Evolutionary conservation across 2,329 filamentous ascomycete genomes (phyloP).

Genomic region (Fusarium continuum): DNA sequence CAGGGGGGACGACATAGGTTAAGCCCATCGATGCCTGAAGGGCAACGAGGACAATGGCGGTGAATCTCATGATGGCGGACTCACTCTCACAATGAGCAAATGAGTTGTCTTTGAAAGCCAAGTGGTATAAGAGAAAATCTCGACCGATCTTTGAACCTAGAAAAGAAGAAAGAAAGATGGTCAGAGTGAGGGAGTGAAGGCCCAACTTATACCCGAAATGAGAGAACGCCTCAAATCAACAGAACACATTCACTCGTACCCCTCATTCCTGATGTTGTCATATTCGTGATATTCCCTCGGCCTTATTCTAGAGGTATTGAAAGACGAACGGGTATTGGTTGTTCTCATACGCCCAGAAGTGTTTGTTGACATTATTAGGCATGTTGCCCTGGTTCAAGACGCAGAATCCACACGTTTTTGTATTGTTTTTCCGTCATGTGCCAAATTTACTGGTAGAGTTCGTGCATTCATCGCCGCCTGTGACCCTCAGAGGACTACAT

Average conservation of each 20-base stretch:
- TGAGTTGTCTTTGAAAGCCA: not conserved
- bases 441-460: not conserved
- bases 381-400: not conserved
- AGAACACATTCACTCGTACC: not conserved
- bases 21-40: constrained; percentile 15
- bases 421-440: too few relatives aligned
- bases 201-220: constrained; percentile 1
- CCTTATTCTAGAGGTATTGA: not conserved
- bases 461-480: too few relatives aligned
- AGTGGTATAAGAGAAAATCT: not conserved
- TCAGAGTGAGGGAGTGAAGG: not conserved
- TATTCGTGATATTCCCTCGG: not conserved
- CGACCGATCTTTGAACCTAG: not conserved
- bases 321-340: not conserved
- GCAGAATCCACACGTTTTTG: not conserved
- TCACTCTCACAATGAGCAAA: not conserved
- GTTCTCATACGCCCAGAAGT: not conserved
- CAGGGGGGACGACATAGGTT: not conserved
- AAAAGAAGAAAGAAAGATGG: not conserved
- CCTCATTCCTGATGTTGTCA: not conserved
- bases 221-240: not conserved
- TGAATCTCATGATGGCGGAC: constrained; percentile 7
- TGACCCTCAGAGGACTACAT: not conserved
- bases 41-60: constrained; percentile 6
- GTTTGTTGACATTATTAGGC: not conserved